Conservation (phyloP, 495 filamentous ascomycete species). For the Delitschia confertaspora region DNA sequence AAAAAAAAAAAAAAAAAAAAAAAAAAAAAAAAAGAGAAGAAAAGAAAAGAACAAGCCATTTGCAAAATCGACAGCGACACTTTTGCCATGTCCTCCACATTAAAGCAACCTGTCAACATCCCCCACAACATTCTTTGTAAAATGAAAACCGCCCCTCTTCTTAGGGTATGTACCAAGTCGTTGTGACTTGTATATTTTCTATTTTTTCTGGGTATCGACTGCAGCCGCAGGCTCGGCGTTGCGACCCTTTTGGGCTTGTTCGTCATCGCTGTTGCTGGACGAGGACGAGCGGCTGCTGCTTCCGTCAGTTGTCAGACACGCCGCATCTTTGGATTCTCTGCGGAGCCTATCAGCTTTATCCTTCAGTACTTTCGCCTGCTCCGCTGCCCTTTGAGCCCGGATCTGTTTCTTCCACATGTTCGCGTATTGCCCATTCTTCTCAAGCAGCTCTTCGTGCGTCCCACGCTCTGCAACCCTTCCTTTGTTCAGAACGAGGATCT, state of each 20-base stretch:
- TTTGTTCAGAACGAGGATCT: conserved; percentile 84
- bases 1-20: no score
- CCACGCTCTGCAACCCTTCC: conserved; percentile 78
- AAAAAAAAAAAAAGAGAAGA: no score
- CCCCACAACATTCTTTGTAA: no score
- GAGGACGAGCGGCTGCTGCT: conserved; percentile 23
- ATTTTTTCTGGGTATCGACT: conserved; percentile 8
- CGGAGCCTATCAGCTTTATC: conserved; percentile 50
- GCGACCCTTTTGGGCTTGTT: conserved; percentile 15
- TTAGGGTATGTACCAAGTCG: no score
- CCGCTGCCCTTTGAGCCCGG: conserved; percentile 72
- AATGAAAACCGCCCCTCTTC: no score
- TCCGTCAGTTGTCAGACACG: conserved; percentile 5
- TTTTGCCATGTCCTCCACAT: no score
- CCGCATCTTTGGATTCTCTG: conserved; percentile 31
- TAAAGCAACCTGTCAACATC: no score
- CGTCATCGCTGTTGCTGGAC: conserved; percentile 30
- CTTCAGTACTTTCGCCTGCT: conserved; percentile 52
- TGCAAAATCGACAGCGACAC: no score
- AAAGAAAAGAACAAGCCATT: no score
- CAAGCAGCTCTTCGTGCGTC: conserved; percentile 77
- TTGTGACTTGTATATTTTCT: no score
- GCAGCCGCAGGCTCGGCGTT: neutral
- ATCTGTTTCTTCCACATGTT: conserved; percentile 97
- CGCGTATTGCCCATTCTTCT: conserved; percentile 67